Evolutionary conservation across 169 alveolate species (phyloP), one percentile per base, ranked within the genome.

Genomic region (Plasmodium vivax): DNA sequence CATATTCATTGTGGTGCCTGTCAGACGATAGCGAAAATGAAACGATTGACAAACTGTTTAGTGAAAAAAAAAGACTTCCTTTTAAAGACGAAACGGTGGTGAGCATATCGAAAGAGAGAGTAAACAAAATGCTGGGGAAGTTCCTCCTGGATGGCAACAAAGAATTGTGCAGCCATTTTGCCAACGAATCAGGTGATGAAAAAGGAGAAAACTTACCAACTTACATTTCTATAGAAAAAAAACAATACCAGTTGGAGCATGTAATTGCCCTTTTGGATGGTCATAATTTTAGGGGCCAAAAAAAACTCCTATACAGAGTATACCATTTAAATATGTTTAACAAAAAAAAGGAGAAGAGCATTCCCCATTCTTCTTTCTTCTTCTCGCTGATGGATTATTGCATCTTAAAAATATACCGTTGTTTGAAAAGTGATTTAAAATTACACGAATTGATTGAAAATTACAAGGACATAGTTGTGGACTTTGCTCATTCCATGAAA

Each of bases 301-400:
- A 92, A 79, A 92, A 92, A 82, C 27, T 92, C 41, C 75, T 92
- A 92, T 92, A 82, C 45, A 92, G 95, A 73, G 82, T 92, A 23
- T 92, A 92, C 51, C 77, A 82, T 82, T 47, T 92, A 51, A 92
- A 92, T 58, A 82, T 82, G 62, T 92, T 58, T 82, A 81, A 83
- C 19, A 83, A 45, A 3, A 56, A 51, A 54, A 56, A 56, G 32
- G 14, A 47, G 43, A 74, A 54, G 19, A 83, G 45, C 27, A 72
- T 92, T 23, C 75, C 16, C 75, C 95, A 82, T 43, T 34, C 51
- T 14, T 92, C 87, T 36, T 82, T 92, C 58, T 79, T 92, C 82
- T 83, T 92, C 34, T 92, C 95, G 9, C 74, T 92, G 72, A 54
- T 92, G 92, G 95, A 92, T 92, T 92, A 82, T 82, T 92, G 81